A percentile compares a stretch with the other conserved stretches of the same genome.
Conservation (phyloP, 2,329 filamentous ascomycete genomes). For the Colletotrichum simmondsii region DNA sequence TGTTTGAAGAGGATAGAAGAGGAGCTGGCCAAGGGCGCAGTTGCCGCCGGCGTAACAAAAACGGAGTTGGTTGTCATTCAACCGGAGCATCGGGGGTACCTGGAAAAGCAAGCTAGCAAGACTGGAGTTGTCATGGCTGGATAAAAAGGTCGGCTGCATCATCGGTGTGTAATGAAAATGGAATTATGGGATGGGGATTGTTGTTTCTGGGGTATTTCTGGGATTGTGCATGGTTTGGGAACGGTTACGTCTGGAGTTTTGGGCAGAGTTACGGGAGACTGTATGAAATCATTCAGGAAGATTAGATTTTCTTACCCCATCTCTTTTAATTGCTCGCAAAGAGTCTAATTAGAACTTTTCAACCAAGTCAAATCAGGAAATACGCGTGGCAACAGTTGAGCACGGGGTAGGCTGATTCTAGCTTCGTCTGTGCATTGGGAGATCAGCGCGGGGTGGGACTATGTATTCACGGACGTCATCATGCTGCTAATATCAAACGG, state of each 20-base stretch:
- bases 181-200: not conserved
- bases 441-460: not conserved
- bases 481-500: not conserved
- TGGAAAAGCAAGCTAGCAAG: slow-evolving; percentile 24
- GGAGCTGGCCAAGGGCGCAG: slow-evolving; percentile 18
- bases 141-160: not conserved
- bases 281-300: not conserved
- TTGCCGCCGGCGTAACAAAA: not conserved
- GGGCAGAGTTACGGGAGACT: slow-evolving; percentile 11
- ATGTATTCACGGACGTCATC: not conserved
- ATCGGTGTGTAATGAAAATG: not conserved
- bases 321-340: not conserved
- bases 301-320: not conserved
- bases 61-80: slow-evolving; percentile 12
- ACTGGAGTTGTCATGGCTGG: slow-evolving; percentile 22
- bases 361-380: not conserved
- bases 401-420: not conserved
- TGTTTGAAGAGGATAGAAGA: slow-evolving; percentile 31
- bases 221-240: not conserved
- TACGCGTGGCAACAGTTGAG: not conserved
- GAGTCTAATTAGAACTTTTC: not conserved
- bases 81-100: slow-evolving; percentile 17
- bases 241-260: slow-evolving; percentile 10
- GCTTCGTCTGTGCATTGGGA: not conserved
- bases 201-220: not conserved